Evolutionary conservation across 768 basidiomycete species (phyloP).

Genomic region (Tulasnella sp.): DNA sequence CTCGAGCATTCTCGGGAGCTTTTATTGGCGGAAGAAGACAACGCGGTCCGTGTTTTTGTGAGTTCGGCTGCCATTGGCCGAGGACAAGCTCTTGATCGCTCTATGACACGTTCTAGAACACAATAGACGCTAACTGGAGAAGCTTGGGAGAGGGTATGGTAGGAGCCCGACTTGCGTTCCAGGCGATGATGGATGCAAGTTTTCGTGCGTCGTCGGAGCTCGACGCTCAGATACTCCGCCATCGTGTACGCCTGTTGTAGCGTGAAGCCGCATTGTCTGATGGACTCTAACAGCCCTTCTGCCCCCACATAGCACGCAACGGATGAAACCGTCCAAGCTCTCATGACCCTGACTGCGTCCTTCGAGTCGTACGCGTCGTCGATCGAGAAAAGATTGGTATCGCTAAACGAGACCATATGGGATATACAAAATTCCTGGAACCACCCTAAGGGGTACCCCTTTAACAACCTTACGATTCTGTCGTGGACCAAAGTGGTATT

Average conservation of each 20-base stretch:
- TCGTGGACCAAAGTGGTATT: neutral
- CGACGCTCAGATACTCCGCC: neutral
- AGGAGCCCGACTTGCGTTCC: neutral
- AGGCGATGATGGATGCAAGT: neutral
- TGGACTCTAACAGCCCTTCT: neutral
- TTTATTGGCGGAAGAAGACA: neutral
- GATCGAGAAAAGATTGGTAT: neutral
- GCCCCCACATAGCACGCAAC: neutral
- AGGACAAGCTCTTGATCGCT: too few species aligned
- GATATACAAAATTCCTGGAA: neutral
- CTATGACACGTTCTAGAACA: too few species aligned
- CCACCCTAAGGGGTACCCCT: neutral
- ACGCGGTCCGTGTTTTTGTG: neutral
- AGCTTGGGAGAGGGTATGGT: neutral
- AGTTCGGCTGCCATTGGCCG: too few species aligned
- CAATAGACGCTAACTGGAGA: neutral
- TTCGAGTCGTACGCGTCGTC: neutral
- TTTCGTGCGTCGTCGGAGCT: neutral
- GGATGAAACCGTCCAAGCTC: neutral
- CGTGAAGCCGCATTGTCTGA: neutral
- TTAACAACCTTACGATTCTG: neutral
- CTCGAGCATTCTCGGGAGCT: neutral
- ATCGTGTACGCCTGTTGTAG: neutral
- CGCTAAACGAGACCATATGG: constrained; percentile 2
- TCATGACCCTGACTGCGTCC: neutral